A percentile compares a stretch with the other conserved stretches of the same genome.
Evolutionary conservation across 805 yeast genomes (phyloP).

Genomic region (Cyberlindnera euphorbiae): DNA sequence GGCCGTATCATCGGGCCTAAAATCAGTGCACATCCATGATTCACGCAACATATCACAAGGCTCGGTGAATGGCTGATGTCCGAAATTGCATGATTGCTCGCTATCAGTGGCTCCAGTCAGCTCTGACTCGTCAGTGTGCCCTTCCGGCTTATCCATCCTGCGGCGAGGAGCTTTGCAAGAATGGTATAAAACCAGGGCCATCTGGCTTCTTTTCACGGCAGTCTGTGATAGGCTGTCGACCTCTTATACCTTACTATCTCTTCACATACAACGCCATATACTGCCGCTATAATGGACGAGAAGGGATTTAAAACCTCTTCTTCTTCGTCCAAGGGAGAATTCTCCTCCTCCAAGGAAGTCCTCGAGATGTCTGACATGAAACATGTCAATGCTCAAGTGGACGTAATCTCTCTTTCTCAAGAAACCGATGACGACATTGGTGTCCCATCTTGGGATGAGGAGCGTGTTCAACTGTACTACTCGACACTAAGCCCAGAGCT

Average conservation of each 20-base stretch:
- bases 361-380: too few species aligned
- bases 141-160: too few species aligned
- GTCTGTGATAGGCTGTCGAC: too few species aligned
- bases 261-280: not conserved
- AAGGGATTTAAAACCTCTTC: not conserved
- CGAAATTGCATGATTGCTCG: too few species aligned
- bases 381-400: not conserved
- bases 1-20: too few species aligned
- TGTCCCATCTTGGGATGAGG: constrained; percentile 11
- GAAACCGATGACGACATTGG: constrained; percentile 1
- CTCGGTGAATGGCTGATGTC: too few species aligned
- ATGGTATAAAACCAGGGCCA: not conserved
- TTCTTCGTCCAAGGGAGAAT: too few species aligned
- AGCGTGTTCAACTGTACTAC: constrained; percentile 7
- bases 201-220: not conserved
- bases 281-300: not conserved
- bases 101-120: too few species aligned
- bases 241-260: too few species aligned
- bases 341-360: constrained; percentile 1
- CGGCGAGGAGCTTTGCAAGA: not conserved
- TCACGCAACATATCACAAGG: too few species aligned
- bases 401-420: not conserved
- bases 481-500: constrained; percentile 3
- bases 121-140: too few species aligned
- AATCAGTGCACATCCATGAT: too few species aligned